Evolutionary conservation across 2,329 filamentous ascomycete genomes (phyloP).

Genomic region (Fusarium torulosum): DNA sequence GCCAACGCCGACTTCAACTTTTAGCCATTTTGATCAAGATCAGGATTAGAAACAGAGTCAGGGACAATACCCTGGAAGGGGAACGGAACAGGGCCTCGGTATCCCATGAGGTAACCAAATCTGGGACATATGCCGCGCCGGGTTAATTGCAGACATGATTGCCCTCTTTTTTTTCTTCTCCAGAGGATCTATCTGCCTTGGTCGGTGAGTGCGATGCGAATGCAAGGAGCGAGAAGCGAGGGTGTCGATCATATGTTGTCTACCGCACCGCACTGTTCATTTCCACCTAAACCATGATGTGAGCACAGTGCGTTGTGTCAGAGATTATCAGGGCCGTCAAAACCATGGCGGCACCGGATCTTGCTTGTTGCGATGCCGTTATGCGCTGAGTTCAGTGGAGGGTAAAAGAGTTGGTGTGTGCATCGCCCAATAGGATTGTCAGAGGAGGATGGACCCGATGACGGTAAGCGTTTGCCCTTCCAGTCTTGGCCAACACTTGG

Average conservation of each 20-base stretch:
- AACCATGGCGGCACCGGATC: conserved; percentile 16
- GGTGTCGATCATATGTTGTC: conserved; percentile 9
- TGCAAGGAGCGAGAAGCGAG: neutral
- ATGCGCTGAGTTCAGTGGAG: conserved; percentile 11
- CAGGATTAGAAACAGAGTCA: conserved; percentile 2
- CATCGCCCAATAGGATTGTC: conserved; percentile 18
- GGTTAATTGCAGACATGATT: conserved; percentile 20
- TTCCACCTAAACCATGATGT: neutral
- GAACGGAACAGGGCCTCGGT: conserved; percentile 10
- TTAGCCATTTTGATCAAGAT: conserved; percentile 9
- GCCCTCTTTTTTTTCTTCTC: neutral
- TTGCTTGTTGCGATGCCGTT: conserved; percentile 30
- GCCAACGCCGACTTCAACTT: conserved; percentile 23
- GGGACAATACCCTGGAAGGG: conserved; percentile 21
- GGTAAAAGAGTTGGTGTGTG: conserved; percentile 11
- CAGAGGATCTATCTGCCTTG: too few relatives aligned
- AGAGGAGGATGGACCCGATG: conserved; percentile 32
- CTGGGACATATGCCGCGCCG: conserved; percentile 29
- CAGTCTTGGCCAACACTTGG: conserved; percentile 34
- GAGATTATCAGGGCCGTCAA: conserved; percentile 12
- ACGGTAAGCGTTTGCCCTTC: conserved; percentile 38
- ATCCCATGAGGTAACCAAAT: conserved; percentile 17
- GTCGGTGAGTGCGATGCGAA: conserved; percentile 8
- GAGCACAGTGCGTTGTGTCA: conserved; percentile 5
- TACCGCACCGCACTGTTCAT: conserved; percentile 1